phyloP scores from a whole-genome alignment of 805 yeast genomes.

The Nakazawaea sp. region DNA sequence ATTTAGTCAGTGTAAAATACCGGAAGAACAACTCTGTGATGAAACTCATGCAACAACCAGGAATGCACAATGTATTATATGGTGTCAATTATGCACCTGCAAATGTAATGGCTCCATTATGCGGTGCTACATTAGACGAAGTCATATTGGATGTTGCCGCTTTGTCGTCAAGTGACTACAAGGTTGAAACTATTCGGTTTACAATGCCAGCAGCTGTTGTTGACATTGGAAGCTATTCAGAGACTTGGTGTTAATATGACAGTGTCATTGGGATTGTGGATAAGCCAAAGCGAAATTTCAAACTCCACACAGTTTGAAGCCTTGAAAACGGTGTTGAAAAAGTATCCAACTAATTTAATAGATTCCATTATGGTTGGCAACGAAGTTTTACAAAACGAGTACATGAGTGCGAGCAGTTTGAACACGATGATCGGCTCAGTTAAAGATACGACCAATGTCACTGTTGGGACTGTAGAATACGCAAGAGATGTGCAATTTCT shows the following conservation, averaged over 20 bases:
- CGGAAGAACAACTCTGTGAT: conserved; percentile 27
- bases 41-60: conserved; percentile 27
- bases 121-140: conserved; percentile 42
- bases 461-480: too few relatives aligned
- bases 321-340: conserved; percentile 29
- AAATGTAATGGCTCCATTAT: conserved; percentile 40
- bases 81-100: conserved; percentile 60
- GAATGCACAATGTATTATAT: conserved; percentile 33
- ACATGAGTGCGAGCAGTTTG: conserved; percentile 33
- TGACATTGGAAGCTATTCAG: conserved; percentile 45
- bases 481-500: too few relatives aligned
- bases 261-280: conserved; percentile 58
- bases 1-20: conserved; percentile 26
- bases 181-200: conserved; percentile 54
- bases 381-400: conserved; percentile 48
- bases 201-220: conserved; percentile 51
- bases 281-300: conserved; percentile 35
- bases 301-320: conserved; percentile 40
- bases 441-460: too few relatives aligned
- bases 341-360: conserved; percentile 38
- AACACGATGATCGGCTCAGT: too few relatives aligned
- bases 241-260: conserved; percentile 46
- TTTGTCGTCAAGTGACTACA: conserved; percentile 50
- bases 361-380: conserved; percentile 54
- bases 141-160: conserved; percentile 50